A percentile compares a stretch with the other conserved stretches of the same genome.
These are phyloP conservation scores for Penicillium brasilianum DNA, from an alignment of 2,329 filamentous ascomycete species.

Conservation along the genomic window DNA sequence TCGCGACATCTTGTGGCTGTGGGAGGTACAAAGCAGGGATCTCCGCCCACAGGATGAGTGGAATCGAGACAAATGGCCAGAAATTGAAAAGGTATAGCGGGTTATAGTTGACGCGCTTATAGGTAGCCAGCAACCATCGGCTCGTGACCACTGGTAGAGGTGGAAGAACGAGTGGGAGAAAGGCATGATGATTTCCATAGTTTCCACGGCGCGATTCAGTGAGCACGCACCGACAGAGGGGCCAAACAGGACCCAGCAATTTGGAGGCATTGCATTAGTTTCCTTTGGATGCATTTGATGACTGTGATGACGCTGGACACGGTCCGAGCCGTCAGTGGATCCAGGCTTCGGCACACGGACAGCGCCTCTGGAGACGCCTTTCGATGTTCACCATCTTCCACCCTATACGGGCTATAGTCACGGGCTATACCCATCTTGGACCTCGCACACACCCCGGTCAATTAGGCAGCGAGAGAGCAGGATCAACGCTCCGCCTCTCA, in stretches of 20 bases:
- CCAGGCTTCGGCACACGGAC: conserved; percentile 1
- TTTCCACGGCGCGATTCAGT: neutral
- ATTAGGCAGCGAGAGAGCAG: conserved; percentile 38
- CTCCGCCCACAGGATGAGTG: conserved; percentile 13
- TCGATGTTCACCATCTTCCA: neutral
- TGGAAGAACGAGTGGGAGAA: neutral
- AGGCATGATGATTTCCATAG: neutral
- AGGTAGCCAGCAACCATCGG: neutral
- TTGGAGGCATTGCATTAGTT: neutral
- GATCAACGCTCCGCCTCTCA: conserved; percentile 22
- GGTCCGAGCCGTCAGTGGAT: conserved; percentile 38
- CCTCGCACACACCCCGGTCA: conserved; percentile 25
- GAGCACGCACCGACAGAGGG: neutral
- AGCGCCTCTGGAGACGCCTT: neutral
- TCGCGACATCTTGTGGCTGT: conserved; percentile 33
- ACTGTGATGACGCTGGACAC: conserved; percentile 21
- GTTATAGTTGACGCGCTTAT: neutral
- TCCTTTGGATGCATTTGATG: neutral
- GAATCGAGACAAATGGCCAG: conserved; percentile 1
- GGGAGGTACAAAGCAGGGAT: conserved; percentile 30
- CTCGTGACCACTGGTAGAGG: neutral
- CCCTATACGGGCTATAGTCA: neutral
- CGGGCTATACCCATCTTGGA: conserved; percentile 3
- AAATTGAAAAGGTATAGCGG: neutral
- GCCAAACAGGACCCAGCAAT: neutral